Evolutionary conservation across 352 stramenopile genomes (phyloP).

Genomic region (Blastocystis sp.): DNA sequence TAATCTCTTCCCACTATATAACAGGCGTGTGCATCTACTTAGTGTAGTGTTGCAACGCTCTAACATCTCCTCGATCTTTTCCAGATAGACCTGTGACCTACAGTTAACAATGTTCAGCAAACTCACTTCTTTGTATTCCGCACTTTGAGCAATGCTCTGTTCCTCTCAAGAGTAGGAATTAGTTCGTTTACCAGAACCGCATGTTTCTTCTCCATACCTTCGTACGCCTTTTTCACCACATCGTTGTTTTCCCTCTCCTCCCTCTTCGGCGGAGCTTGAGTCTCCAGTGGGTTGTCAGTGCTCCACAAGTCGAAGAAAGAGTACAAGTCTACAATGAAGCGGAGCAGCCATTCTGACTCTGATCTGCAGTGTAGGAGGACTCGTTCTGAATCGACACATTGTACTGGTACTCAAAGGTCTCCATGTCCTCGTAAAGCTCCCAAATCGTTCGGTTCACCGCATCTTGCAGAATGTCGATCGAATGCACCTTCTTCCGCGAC

Average conservation of each 20-base stretch:
- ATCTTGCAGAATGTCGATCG: not conserved
- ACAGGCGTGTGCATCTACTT: not conserved
- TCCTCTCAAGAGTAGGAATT: constrained; percentile 32
- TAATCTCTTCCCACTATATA: not conserved
- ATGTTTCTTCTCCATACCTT: not conserved
- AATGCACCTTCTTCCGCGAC: not conserved
- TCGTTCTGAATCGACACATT: not conserved
- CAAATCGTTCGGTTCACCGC: constrained; percentile 15
- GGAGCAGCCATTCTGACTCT: not conserved
- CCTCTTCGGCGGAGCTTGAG: not conserved
- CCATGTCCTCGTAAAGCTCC: constrained; percentile 13
- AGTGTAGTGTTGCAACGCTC: not conserved
- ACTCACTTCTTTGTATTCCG: not conserved
- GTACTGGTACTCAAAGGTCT: not conserved
- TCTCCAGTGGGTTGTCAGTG: not conserved
- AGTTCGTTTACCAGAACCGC: not conserved
- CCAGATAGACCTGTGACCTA: not conserved
- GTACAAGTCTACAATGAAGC: not conserved
- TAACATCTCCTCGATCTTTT: constrained; percentile 37
- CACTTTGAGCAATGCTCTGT: not conserved
- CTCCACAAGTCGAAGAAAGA: not conserved
- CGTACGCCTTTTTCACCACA: not conserved
- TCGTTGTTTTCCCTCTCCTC: not conserved
- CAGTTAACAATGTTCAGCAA: not conserved
- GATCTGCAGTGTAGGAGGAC: not conserved